These are phyloP conservation scores for Claviceps spartinae DNA, from an alignment of 2,329 filamentous ascomycete species.

Conservation along the genomic window DNA sequence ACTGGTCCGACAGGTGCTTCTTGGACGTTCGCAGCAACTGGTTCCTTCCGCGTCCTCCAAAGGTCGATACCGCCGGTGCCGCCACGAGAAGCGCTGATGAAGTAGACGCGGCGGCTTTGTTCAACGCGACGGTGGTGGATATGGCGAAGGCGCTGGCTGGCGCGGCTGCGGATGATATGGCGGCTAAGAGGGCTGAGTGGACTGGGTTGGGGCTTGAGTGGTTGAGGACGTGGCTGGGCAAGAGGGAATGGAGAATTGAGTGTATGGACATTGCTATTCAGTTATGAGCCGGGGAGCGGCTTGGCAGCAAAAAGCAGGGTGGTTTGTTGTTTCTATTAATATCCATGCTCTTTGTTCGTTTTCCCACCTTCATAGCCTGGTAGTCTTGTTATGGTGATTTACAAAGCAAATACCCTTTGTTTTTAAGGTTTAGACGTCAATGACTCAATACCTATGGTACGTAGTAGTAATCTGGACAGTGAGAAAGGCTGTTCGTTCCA, in stretches of 20 bases:
- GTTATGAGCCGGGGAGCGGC: constrained; percentile 23
- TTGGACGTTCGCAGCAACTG: constrained; percentile 87
- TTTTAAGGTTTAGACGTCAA: too few relatives aligned
- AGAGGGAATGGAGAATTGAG: constrained; percentile 78
- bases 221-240: constrained; percentile 68
- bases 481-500: too few relatives aligned
- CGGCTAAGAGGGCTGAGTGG: constrained; percentile 47
- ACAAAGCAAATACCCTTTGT: too few relatives aligned
- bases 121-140: constrained; percentile 37
- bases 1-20: constrained; percentile 82
- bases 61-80: constrained; percentile 12
- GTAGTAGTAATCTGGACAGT: too few relatives aligned
- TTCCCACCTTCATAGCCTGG: too few relatives aligned
- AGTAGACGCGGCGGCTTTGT: constrained; percentile 11
- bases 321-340: not conserved
- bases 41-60: constrained; percentile 65
- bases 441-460: too few relatives aligned
- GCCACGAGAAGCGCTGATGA: constrained; percentile 9
- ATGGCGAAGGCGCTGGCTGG: constrained; percentile 49
- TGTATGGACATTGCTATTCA: constrained; percentile 81
- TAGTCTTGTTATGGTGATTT: too few relatives aligned
- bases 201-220: constrained; percentile 73
- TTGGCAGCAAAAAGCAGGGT: not conserved
- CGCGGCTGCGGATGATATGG: constrained; percentile 50
- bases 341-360: not conserved